phyloP scores from a whole-genome alignment of 2,329 filamentous ascomycete genomes.

The Nemania diffusa region DNA sequence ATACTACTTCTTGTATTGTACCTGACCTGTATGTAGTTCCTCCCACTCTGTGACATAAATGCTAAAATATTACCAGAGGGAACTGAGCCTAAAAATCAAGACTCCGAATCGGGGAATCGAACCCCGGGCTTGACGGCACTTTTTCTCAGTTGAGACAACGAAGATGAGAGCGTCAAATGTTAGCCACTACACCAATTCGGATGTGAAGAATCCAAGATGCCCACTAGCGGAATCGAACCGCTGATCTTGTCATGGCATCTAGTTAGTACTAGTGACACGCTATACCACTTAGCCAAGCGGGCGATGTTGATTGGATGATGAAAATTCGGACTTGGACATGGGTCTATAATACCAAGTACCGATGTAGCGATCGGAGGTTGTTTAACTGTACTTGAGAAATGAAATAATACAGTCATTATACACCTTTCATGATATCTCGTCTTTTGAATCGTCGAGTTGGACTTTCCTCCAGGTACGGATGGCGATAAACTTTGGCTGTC shows the following conservation, averaged over 20 bases:
- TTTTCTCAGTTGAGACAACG: neutral
- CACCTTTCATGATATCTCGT: too few species aligned
- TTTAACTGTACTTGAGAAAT: too few species aligned
- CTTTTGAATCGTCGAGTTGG: too few species aligned
- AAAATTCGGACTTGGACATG: neutral
- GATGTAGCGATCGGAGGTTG: too few species aligned
- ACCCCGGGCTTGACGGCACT: conserved; percentile 45
- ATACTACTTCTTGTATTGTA: too few species aligned
- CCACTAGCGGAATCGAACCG: conserved; percentile 35
- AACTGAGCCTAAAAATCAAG: neutral
- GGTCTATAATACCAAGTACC: too few species aligned
- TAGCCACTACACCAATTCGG: conserved; percentile 52
- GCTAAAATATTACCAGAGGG: neutral
- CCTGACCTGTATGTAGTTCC: too few species aligned
- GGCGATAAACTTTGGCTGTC: too few species aligned
- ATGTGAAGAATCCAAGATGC: conserved; percentile 24
- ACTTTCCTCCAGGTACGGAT: too few species aligned
- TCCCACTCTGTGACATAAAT: too few species aligned
- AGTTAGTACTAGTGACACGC: conserved; percentile 22
- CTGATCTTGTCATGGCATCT: conserved; percentile 32
- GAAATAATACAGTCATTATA: too few species aligned
- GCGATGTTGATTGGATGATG: conserved; percentile 8
- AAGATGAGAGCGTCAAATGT: conserved; percentile 52
- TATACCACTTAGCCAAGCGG: conserved; percentile 28
- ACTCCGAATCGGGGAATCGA: conserved; percentile 49